Percentiles rank a stretch among this genome's conserved stretches.
Conservation (phyloP, 2,329 filamentous ascomycete genomes). For the Waltergamsia citrina region DNA sequence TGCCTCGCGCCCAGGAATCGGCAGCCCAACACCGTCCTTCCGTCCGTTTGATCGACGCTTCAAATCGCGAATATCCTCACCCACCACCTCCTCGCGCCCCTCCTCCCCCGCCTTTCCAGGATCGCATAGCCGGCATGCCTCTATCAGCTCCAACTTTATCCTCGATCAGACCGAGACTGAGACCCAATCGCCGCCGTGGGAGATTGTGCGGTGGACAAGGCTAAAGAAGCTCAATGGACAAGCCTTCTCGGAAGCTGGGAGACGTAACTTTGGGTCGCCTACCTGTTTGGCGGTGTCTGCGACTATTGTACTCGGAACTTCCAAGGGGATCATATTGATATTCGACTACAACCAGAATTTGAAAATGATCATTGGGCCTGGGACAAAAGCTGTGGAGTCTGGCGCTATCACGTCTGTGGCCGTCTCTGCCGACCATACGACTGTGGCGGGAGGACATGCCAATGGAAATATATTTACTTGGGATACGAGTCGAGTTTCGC, state of each 20-base stretch:
- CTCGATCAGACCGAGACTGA: slow-evolving; percentile 56
- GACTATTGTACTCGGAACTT: slow-evolving; percentile 81
- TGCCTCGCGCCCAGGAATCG: slow-evolving; percentile 54
- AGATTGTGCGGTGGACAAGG: slow-evolving; percentile 93
- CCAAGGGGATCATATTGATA: slow-evolving; percentile 86
- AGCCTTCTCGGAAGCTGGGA: slow-evolving; percentile 85
- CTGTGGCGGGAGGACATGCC: slow-evolving; percentile 80
- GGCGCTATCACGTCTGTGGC: slow-evolving; percentile 81
- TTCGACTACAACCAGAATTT: slow-evolving; percentile 97
- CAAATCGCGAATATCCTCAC: slow-evolving; percentile 68
- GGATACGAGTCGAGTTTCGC: slow-evolving; percentile 75
- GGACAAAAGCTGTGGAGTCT: slow-evolving; percentile 89
- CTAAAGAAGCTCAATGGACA: slow-evolving; percentile 82
- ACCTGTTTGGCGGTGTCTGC: slow-evolving; percentile 86
- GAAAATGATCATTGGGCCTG: slow-evolving; percentile 86
- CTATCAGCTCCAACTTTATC: slow-evolving; percentile 61
- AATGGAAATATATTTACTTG: slow-evolving; percentile 93
- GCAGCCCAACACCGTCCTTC: slow-evolving; percentile 71
- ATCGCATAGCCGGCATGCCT: slow-evolving; percentile 73
- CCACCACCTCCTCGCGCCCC: slow-evolving; percentile 47
- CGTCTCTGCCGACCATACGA: slow-evolving; percentile 88
- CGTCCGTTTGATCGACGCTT: slow-evolving; percentile 93
- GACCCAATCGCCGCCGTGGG: slow-evolving; percentile 77
- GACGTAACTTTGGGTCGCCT: slow-evolving; percentile 82
- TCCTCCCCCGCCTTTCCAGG: slow-evolving; percentile 69